Evolutionary conservation across 2,329 filamentous ascomycete genomes (phyloP).

Genomic region (Cladobotryum mycophilum): DNA sequence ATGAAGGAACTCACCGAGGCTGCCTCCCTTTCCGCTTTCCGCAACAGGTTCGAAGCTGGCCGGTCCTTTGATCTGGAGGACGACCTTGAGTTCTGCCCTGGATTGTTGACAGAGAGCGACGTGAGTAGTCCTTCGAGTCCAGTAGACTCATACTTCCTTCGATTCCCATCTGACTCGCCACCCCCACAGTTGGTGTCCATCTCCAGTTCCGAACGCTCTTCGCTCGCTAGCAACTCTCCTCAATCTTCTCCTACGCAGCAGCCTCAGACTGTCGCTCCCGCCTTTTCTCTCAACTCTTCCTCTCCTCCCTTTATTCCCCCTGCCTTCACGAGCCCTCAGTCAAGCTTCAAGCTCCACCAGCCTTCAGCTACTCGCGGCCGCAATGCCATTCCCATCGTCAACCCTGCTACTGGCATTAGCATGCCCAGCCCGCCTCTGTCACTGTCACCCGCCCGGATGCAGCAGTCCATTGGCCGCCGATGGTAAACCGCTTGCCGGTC

Average conservation of each 20-base stretch:
- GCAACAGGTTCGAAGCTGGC: constrained; percentile 81
- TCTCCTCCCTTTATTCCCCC: constrained; percentile 62
- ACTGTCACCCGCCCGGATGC: constrained; percentile 57
- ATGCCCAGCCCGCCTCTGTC: constrained; percentile 83
- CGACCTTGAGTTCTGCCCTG: constrained; percentile 91
- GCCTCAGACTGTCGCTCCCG: constrained; percentile 69
- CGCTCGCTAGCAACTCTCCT: constrained; percentile 88
- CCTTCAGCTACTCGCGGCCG: constrained; percentile 81
- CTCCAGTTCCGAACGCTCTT: constrained; percentile 91
- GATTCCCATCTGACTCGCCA: constrained; percentile 28
- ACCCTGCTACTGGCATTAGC: constrained; percentile 82
- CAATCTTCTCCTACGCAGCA: constrained; percentile 88
- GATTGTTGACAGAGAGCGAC: constrained; percentile 86
- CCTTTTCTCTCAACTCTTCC: constrained; percentile 65
- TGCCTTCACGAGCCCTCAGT: constrained; percentile 58
- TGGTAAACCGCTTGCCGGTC: constrained; percentile 39
- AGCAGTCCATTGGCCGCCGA: constrained; percentile 45
- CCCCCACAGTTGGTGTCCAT: constrained; percentile 74
- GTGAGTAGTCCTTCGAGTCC: constrained; percentile 48
- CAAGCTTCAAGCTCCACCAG: constrained; percentile 78
- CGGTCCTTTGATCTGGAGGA: constrained; percentile 94
- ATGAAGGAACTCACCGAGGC: constrained; percentile 82
- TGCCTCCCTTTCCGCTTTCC: constrained; percentile 70
- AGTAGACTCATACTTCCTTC: constrained; percentile 13
- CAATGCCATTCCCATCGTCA: constrained; percentile 96